Evolutionary conservation across 768 basidiomycete species (phyloP).

Genomic region (Lyophyllum shimeji): DNA sequence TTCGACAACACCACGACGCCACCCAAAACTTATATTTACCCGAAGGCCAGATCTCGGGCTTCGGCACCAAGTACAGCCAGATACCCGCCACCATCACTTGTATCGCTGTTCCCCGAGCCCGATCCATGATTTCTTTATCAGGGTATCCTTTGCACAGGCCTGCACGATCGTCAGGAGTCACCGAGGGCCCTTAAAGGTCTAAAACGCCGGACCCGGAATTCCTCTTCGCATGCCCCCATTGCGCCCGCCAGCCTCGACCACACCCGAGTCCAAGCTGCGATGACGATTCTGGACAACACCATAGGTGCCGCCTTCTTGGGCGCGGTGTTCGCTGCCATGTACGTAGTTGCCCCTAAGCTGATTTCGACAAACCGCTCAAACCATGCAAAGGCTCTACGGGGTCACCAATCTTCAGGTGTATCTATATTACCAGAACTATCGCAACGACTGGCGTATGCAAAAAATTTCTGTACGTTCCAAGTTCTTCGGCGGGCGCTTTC

Average conservation of each 20-base stretch:
- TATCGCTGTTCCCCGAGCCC: not conserved
- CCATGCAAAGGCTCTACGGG: constrained; percentile 14
- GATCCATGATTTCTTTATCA: not conserved
- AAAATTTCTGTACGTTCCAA: constrained; percentile 19
- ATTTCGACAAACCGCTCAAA: not conserved
- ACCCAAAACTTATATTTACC: not conserved
- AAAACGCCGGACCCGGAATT: not conserved
- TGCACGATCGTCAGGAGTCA: not conserved
- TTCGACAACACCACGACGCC: not conserved
- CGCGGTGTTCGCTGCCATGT: constrained; percentile 26
- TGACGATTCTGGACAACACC: constrained; percentile 24
- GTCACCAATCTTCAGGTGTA: constrained; percentile 24
- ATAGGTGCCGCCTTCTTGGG: constrained; percentile 29
- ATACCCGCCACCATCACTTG: constrained; percentile 1
- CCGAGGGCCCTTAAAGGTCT: not conserved
- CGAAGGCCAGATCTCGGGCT: not conserved
- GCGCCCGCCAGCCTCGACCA: not conserved
- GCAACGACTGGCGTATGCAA: constrained; percentile 21
- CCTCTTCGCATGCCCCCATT: not conserved
- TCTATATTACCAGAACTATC: constrained; percentile 22
- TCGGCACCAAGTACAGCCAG: not conserved
- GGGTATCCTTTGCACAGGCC: not conserved
- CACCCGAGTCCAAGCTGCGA: not conserved
- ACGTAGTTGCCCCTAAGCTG: constrained; percentile 6
- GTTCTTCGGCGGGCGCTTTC: not conserved